A percentile compares a stretch with the other conserved stretches of the same genome.
Conservation (phyloP, 306 rosid species). For the Cyclanthera cordifolia region DNA sequence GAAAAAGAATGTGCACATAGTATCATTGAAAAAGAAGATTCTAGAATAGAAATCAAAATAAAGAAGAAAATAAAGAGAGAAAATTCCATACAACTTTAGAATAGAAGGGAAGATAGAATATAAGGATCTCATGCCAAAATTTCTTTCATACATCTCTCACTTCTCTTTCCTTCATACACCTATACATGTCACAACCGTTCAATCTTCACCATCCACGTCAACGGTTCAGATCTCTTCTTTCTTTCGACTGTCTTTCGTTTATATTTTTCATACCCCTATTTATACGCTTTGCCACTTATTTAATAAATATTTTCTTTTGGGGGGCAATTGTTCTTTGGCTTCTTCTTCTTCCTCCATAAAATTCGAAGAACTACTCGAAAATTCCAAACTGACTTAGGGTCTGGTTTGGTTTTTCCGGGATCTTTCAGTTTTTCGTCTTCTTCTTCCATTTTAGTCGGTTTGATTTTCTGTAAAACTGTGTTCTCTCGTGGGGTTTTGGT, state of each 20-base stretch:
- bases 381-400: slow-evolving; percentile 25
- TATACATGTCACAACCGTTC: slow-evolving; percentile 29
- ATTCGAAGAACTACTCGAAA: slow-evolving; percentile 22
- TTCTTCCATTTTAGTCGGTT: not conserved
- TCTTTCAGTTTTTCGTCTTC: not conserved
- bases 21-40: not conserved
- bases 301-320: too few species aligned
- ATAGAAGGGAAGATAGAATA: not conserved
- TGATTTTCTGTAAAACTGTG: not conserved
- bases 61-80: not conserved
- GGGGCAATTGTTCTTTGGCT: not conserved
- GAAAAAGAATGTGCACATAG: slow-evolving; percentile 2
- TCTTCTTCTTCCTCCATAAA: not conserved
- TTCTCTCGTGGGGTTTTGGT: not conserved
- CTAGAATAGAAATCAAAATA: not conserved
- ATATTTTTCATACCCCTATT: not conserved
- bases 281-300: not conserved
- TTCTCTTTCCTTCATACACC: not conserved
- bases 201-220: not conserved
- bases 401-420: slow-evolving; percentile 15
- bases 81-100: not conserved
- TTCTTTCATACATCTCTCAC: not conserved
- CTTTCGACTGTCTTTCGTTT: not conserved
- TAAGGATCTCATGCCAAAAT: not conserved
- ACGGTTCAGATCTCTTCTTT: slow-evolving; percentile 23